Percentiles rank a stretch among this genome's conserved stretches.
Evolutionary conservation across 768 basidiomycete genomes (phyloP).

Genomic region (Calocera viscosa): DNA sequence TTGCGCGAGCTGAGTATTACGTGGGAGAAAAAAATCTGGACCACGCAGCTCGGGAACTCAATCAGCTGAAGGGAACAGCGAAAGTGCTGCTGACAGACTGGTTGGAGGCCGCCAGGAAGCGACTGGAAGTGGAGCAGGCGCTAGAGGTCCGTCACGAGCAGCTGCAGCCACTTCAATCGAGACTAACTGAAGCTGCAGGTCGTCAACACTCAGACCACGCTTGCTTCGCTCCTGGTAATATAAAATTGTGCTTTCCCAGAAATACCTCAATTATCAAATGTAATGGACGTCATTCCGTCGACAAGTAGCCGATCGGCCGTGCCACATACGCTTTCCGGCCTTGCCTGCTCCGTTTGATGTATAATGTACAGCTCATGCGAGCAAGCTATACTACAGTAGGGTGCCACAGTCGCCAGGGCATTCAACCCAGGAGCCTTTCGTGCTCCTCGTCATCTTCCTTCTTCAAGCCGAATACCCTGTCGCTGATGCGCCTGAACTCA

Average conservation of each 20-base stretch:
- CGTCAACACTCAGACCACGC: constrained; percentile 70
- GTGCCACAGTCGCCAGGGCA: neutral
- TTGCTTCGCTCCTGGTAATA: constrained; percentile 65
- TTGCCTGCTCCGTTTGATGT: no score
- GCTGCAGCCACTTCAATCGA: constrained; percentile 8
- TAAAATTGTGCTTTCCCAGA: constrained; percentile 24
- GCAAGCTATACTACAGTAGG: no score
- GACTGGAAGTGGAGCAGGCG: constrained; percentile 86
- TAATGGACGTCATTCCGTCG: neutral
- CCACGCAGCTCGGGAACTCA: constrained; percentile 73
- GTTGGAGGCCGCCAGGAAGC: constrained; percentile 74
- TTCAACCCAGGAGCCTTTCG: neutral
- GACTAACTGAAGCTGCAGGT: constrained; percentile 37
- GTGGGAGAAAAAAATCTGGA: constrained; percentile 89
- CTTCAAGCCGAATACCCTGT: neutral
- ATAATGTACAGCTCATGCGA: no score
- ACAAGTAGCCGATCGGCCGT: no score
- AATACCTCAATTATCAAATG: constrained; percentile 2
- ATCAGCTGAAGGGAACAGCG: constrained; percentile 74
- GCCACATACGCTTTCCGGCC: no score
- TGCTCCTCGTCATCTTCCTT: neutral
- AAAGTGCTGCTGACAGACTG: constrained; percentile 61
- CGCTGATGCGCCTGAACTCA: neutral
- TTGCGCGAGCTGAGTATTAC: constrained; percentile 80
- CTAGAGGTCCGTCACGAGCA: constrained; percentile 49